Conservation (phyloP, 495 filamentous ascomycete genomes). For the Mycothermus thermophilus region DNA sequence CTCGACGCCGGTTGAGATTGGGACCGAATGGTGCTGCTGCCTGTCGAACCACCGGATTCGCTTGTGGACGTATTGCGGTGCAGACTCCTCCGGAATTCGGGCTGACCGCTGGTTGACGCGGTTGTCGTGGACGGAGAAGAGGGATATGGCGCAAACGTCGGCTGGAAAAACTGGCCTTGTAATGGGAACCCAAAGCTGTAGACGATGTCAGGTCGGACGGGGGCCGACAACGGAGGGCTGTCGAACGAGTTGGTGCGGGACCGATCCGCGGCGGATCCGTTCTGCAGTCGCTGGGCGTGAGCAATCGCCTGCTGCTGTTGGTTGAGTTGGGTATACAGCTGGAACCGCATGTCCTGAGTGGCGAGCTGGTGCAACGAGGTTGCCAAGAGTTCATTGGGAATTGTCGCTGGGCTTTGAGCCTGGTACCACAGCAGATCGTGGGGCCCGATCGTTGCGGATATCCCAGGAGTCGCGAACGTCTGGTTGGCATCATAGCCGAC, state of each 20-base stretch:
- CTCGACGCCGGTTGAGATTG: slow-evolving; percentile 44
- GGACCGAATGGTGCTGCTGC: slow-evolving; percentile 36
- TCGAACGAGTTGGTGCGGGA: slow-evolving; percentile 42
- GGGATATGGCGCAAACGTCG: slow-evolving; percentile 29
- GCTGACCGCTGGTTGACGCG: slow-evolving; percentile 19
- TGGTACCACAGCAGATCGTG: slow-evolving; percentile 34
- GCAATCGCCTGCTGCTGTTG: slow-evolving; percentile 32
- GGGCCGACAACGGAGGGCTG: slow-evolving; percentile 36
- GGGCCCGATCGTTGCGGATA: slow-evolving; percentile 14
- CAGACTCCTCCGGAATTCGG: slow-evolving; percentile 37
- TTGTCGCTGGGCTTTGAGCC: slow-evolving; percentile 17
- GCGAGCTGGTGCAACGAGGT: slow-evolving; percentile 26
- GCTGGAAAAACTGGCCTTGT: slow-evolving; percentile 19
- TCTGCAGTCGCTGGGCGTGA: slow-evolving; percentile 31
- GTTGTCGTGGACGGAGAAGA: slow-evolving; percentile 32
- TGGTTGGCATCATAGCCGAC: slow-evolving; percentile 24
- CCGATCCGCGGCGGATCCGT: slow-evolving; percentile 26
- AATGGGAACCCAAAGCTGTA: slow-evolving; percentile 20
- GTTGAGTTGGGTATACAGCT: slow-evolving; percentile 33
- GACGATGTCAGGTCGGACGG: slow-evolving; percentile 35
- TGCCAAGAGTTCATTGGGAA: slow-evolving; percentile 32
- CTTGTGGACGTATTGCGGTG: slow-evolving; percentile 28
- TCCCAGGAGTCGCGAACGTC: slow-evolving; percentile 8
- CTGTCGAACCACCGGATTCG: slow-evolving; percentile 24
- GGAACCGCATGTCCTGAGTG: slow-evolving; percentile 26